Conservation (phyloP, 768 basidiomycete genomes). For the Naganishia vaughanmartiniae region DNA sequence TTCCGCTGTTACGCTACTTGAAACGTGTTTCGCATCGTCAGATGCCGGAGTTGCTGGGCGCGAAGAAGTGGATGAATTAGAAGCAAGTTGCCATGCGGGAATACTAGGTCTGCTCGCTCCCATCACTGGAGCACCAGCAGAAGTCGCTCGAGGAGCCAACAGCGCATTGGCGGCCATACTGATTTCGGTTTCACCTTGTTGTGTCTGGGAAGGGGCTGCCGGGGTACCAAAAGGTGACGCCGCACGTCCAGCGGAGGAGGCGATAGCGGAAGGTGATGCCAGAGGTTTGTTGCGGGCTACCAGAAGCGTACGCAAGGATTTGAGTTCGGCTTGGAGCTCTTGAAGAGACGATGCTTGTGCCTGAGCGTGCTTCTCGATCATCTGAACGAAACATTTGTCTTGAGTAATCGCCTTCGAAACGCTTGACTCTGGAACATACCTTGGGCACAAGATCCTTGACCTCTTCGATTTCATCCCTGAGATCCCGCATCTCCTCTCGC, state of each 20-base stretch:
- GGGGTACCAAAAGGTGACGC: slow-evolving; percentile 11
- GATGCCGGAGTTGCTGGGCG: slow-evolving; percentile 13
- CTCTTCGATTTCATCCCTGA: slow-evolving; percentile 84
- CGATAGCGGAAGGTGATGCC: slow-evolving; percentile 38
- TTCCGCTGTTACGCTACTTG: neutral
- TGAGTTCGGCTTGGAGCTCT: slow-evolving; percentile 89
- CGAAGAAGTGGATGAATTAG: slow-evolving; percentile 3
- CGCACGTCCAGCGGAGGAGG: slow-evolving; percentile 56
- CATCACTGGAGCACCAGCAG: neutral
- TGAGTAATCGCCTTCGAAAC: neutral
- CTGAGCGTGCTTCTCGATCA: slow-evolving; percentile 91
- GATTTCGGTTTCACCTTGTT: slow-evolving; percentile 27
- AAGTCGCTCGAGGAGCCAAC: slow-evolving; percentile 35
- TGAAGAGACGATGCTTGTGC: slow-evolving; percentile 74
- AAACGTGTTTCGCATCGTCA: neutral
- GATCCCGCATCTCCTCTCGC: slow-evolving; percentile 83
- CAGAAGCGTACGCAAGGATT: slow-evolving; percentile 85
- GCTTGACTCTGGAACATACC: slow-evolving; percentile 56
- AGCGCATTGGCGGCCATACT: slow-evolving; percentile 46
- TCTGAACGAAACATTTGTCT: slow-evolving; percentile 56
- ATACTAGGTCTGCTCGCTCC: slow-evolving; percentile 55
- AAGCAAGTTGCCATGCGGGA: slow-evolving; percentile 80
- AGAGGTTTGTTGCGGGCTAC: slow-evolving; percentile 58
- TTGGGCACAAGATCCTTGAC: slow-evolving; percentile 90
- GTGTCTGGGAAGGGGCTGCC: neutral